phyloP scores from a whole-genome alignment of 495 filamentous ascomycete genomes.

The Letharia lupina region DNA sequence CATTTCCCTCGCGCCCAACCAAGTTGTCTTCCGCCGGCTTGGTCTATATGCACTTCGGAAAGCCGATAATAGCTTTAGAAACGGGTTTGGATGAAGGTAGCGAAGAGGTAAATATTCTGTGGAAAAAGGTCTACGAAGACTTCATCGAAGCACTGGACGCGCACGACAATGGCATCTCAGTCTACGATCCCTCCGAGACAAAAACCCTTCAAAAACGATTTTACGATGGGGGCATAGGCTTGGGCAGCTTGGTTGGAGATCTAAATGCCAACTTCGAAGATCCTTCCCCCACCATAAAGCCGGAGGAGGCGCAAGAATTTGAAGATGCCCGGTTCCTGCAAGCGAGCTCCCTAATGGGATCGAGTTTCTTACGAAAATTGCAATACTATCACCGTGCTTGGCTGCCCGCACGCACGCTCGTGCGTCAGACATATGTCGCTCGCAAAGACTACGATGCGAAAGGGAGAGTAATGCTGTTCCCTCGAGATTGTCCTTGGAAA shows the following conservation, averaged over 20 bases:
- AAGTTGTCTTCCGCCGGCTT: constrained; percentile 90
- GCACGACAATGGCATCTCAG: constrained; percentile 89
- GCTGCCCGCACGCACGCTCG: constrained; percentile 77
- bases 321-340: constrained; percentile 73
- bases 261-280: constrained; percentile 57
- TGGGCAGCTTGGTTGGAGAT: constrained; percentile 74
- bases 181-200: constrained; percentile 59
- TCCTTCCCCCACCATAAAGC: not conserved
- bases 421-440: constrained; percentile 58
- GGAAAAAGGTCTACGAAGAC: constrained; percentile 80
- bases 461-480: constrained; percentile 73
- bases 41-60: constrained; percentile 93
- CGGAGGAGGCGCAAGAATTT: constrained; percentile 42
- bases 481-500: constrained; percentile 79
- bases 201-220: constrained; percentile 71
- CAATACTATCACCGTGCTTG: constrained; percentile 63
- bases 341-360: constrained; percentile 74
- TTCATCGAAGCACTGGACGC: constrained; percentile 96
- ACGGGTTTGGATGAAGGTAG: constrained; percentile 53
- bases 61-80: constrained; percentile 63
- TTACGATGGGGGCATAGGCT: constrained; percentile 67
- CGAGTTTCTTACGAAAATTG: constrained; percentile 72
- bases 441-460: constrained; percentile 57
- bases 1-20: constrained; percentile 65
- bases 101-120: constrained; percentile 63